Evolutionary conservation across 257 asterid species (phyloP).

Genomic region (Thymus quinquecostatus): DNA sequence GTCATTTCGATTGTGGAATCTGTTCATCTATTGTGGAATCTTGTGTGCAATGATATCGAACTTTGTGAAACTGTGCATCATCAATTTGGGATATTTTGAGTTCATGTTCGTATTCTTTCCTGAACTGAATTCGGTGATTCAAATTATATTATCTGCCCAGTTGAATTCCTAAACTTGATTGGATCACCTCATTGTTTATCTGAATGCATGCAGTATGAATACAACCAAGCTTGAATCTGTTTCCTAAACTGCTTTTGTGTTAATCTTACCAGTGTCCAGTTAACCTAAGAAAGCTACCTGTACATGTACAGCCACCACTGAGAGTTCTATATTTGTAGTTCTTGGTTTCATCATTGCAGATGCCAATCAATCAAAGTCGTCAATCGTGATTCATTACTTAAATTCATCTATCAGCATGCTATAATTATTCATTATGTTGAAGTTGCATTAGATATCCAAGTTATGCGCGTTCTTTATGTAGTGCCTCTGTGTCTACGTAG

Average conservation of each 20-base stretch:
- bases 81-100: background rate
- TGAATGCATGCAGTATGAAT: background rate
- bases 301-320: background rate
- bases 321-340: background rate
- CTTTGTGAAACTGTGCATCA: background rate
- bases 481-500: background rate
- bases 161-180: background rate
- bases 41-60: background rate
- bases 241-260: background rate
- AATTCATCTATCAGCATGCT: background rate
- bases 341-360: background rate
- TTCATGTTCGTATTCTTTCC: background rate
- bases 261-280: conserved; percentile 7
- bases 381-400: background rate
- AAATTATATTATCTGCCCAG: background rate
- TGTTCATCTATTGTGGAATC: background rate
- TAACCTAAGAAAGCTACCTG: background rate
- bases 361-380: background rate
- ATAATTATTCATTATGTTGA: background rate
- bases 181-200: background rate
- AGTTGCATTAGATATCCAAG: background rate
- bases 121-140: conserved; percentile 4
- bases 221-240: background rate
- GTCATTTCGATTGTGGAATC: background rate
- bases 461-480: background rate